Evolutionary conservation across 2,329 filamentous ascomycete genomes (phyloP).

Genomic region (Diaporthe sp.): DNA sequence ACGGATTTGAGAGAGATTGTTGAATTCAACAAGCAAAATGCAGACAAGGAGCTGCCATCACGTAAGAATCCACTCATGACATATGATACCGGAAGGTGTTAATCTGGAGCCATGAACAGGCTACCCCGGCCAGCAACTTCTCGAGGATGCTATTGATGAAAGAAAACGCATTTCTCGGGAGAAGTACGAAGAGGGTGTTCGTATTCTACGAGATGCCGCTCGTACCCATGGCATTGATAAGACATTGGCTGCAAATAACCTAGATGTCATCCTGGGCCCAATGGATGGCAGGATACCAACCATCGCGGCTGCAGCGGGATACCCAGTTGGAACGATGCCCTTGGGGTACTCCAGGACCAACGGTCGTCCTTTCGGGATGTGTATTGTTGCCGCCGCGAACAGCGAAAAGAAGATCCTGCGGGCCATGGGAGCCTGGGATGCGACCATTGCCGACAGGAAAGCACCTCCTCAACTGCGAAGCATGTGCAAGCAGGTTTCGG

Average conservation of each 20-base stretch:
- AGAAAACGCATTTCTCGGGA: background rate
- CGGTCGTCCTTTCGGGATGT: background rate
- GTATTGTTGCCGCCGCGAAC: background rate
- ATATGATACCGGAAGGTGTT: too few relatives aligned
- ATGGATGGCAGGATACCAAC: background rate
- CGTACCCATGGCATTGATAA: background rate
- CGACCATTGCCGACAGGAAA: background rate
- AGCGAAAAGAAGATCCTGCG: background rate
- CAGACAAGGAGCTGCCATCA: background rate
- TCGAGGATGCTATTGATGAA: background rate
- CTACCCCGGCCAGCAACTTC: background rate
- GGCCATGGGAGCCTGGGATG: background rate
- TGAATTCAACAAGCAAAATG: background rate
- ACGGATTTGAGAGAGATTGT: background rate
- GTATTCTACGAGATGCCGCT: background rate
- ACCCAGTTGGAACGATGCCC: background rate
- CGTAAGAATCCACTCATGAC: background rate
- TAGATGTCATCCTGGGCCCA: background rate
- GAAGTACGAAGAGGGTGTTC: background rate
- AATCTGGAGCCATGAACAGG: background rate
- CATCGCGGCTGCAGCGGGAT: background rate
- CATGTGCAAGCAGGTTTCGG: background rate
- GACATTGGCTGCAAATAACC: background rate
- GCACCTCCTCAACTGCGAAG: background rate
- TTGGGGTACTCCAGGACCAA: background rate